Base-by-base conservation (phyloP, 1,284 basidiomycete species). In the Meira miltonrushii region DNA sequence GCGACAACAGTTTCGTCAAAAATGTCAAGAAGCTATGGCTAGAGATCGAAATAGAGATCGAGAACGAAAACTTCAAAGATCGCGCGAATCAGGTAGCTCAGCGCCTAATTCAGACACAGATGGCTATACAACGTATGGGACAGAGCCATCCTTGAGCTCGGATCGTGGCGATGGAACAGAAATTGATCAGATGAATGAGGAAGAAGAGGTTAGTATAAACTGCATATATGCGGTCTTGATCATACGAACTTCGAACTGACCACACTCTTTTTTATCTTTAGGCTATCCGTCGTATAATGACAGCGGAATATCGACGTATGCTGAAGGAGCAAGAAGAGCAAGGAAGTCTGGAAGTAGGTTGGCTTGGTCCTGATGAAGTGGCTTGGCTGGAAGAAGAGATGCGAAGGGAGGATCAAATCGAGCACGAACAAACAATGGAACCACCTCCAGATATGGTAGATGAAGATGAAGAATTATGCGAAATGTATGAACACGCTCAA, bases 301-400 rank as follows among this genome's bases (percentile, higher is more conserved):
- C 53, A 2, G 59, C 60, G 21, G 65, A 67, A 17, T 65, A 62
- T 48, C 12, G 53, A 19, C 49, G 60, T 10, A 50, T 61, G n/a
- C 15, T 44, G 19, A 4, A 13, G 2, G 8, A 19, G 9, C 55
- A 57, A 17, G 65, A 67, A 39, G 23, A 28, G 8, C 33, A 41
- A 9, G 50, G 50, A 4, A 17, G 23, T 8, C 19, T 10, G 5
- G 51, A 49, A n/a, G 8, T 67, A 6, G 65, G 60, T 1, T 54
- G 55, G 9, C 8, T 59, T 5, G 54, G 51, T 39, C 12, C 63
- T 1, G 65, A 67, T 39, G 41, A 59, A 9, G 47, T 67, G 57
- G 43, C 64, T 2, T 48, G 40, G 28, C 25, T 67, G 2, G 65
- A 67, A 43, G 60, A 64, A 28, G 65, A 67, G 44, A 57, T 64